These are phyloP conservation scores for Cystofilobasidium bisporidii DNA, from an alignment of 768 basidiomycete species.

Conservation along the genomic window DNA sequence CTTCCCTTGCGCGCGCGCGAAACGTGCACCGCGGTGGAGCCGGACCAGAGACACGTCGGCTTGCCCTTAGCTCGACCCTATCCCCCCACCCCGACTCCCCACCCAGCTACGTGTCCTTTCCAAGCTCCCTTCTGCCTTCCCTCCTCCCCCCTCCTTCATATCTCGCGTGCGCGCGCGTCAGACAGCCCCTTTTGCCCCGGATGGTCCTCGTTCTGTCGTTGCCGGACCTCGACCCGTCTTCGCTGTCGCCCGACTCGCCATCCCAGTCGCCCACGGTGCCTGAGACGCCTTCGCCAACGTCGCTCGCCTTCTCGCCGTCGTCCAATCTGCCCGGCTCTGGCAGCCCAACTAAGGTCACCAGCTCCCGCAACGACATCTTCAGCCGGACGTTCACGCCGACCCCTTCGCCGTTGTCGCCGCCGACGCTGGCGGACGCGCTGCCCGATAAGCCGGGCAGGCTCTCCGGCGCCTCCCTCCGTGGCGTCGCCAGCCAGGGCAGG, in stretches of 20 bases:
- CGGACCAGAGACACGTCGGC: too few species aligned
- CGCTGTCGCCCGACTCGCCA: background rate
- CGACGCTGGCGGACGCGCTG: background rate
- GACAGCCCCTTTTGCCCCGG: background rate
- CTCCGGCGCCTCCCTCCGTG: too few species aligned
- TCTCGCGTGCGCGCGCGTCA: too few species aligned
- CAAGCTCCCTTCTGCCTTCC: too few species aligned
- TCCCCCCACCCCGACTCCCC: too few species aligned
- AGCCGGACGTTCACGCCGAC: background rate
- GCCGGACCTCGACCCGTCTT: conserved; percentile 1
- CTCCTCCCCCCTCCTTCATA: too few species aligned
- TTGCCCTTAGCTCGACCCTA: too few species aligned
- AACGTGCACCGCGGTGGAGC: too few species aligned
- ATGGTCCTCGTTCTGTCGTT: background rate
- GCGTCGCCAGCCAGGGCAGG: background rate
- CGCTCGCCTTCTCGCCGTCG: conserved; percentile 4
- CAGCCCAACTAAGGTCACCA: background rate
- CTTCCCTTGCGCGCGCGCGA: too few species aligned
- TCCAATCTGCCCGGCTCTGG: background rate
- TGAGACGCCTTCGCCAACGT: background rate
- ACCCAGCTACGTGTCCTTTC: too few species aligned
- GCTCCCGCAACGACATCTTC: conserved; percentile 7
- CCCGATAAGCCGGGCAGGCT: background rate
- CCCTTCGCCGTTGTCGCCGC: background rate
- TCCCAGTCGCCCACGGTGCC: background rate